Percentiles rank a stretch among this genome's conserved stretches.
phyloP scores from a whole-genome alignment of 495 filamentous ascomycete genomes.

The Astrocystis sublimbata region DNA sequence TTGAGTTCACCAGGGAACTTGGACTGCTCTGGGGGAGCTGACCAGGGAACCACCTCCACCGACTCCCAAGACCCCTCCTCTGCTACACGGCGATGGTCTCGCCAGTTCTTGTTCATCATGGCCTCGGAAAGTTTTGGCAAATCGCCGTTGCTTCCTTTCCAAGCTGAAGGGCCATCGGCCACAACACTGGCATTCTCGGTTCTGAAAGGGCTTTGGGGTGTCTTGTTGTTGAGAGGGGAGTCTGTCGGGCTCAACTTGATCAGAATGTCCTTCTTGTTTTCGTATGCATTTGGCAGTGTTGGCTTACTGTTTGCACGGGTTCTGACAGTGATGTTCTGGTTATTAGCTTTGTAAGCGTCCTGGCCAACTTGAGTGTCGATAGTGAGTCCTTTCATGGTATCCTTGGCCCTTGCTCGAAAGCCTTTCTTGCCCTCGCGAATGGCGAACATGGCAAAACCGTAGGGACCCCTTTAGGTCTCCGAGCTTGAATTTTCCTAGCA shows the following conservation, averaged over 20 bases:
- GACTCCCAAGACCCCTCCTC: background rate
- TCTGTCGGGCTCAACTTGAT: background rate
- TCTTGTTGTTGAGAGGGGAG: background rate
- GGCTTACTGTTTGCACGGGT: background rate
- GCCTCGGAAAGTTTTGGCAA: slow-evolving; percentile 11
- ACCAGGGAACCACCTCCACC: background rate
- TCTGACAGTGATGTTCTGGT: background rate
- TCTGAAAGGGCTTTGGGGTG: background rate
- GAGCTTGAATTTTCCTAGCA: background rate
- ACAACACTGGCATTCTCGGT: background rate
- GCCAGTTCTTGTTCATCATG: slow-evolving; percentile 20
- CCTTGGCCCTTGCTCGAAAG: slow-evolving; percentile 8
- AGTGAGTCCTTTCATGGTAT: slow-evolving; percentile 1
- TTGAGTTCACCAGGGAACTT: background rate
- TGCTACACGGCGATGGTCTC: slow-evolving; percentile 1
- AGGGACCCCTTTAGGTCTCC: background rate
- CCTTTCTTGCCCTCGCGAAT: background rate
- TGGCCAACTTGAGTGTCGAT: slow-evolving; percentile 2
- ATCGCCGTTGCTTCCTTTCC: background rate
- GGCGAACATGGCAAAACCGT: background rate
- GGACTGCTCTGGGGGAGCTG: slow-evolving; percentile 11
- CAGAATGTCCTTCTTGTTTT: background rate
- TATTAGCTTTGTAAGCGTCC: background rate
- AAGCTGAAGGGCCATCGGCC: background rate
- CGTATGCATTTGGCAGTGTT: background rate